Evolutionary conservation across 179 eudicot genomes (phyloP).

Genomic region (Actinidia arguta): DNA sequence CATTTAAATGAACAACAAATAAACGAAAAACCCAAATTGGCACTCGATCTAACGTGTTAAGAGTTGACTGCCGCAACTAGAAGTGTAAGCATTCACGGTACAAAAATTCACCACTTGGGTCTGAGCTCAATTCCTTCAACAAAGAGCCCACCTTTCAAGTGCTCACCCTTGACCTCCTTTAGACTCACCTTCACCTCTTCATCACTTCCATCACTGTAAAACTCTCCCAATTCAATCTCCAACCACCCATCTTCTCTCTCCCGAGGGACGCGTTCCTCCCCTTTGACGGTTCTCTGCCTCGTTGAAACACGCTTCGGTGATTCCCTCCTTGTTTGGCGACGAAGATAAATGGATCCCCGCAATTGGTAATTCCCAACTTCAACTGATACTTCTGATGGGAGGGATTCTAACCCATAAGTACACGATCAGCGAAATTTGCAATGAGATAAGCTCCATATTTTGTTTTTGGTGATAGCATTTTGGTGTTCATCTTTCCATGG

Average conservation of each 20-base stretch:
- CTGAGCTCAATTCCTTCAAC: constrained; percentile 70
- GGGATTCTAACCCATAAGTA: constrained; percentile 68
- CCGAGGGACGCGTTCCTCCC: constrained; percentile 26
- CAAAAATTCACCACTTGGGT: constrained; percentile 25
- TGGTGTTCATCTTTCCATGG: constrained; percentile 37
- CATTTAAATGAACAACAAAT: too few species aligned
- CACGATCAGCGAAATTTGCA: constrained; percentile 34
- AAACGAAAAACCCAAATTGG: too few species aligned
- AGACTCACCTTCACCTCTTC: not conserved
- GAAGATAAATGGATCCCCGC: constrained; percentile 30
- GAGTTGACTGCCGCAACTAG: too few species aligned
- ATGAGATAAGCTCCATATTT: constrained; percentile 60
- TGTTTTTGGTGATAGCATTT: constrained; percentile 54
- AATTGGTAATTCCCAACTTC: constrained; percentile 4
- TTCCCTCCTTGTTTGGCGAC: constrained; percentile 15
- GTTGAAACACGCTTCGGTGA: constrained; percentile 35
- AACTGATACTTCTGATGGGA: constrained; percentile 51
- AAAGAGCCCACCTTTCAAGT: constrained; percentile 69
- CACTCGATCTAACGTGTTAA: too few species aligned
- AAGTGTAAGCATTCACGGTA: too few species aligned
- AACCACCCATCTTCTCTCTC: constrained; percentile 70
- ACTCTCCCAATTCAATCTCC: constrained; percentile 71
- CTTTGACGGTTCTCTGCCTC: constrained; percentile 34
- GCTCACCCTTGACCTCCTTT: constrained; percentile 48
- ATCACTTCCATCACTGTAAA: constrained; percentile 37